These are phyloP conservation scores for Durusdinium trenchii DNA, from an alignment of 73 alveolate species.

Conservation along the genomic window DNA sequence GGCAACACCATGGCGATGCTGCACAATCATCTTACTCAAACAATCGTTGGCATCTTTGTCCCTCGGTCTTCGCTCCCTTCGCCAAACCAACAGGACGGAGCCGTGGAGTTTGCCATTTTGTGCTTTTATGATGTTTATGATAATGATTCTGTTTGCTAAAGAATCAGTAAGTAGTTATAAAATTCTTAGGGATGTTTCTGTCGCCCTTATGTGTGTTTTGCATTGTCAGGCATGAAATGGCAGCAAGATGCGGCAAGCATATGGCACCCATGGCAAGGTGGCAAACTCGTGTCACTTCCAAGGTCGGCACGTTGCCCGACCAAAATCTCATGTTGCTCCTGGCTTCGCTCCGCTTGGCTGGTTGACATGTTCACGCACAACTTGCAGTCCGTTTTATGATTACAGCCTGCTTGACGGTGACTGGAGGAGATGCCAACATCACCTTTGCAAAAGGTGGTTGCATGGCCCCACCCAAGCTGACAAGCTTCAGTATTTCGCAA, in stretches of 20 bases:
- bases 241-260: too few relatives aligned
- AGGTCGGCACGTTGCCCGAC: constrained; percentile 78
- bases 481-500: neutral
- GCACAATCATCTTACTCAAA: too few relatives aligned
- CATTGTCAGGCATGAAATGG: too few relatives aligned
- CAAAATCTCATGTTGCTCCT: constrained; percentile 78
- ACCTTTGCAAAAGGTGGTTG: neutral
- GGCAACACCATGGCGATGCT: constrained; percentile 47
- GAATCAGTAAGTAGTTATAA: too few relatives aligned
- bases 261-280: too few relatives aligned
- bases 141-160: too few relatives aligned
- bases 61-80: neutral
- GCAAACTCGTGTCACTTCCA: too few relatives aligned
- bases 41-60: too few relatives aligned
- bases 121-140: neutral
- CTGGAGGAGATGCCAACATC: constrained; percentile 68
- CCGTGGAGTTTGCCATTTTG: neutral
- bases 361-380: neutral
- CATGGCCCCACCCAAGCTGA: neutral
- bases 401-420: constrained; percentile 65
- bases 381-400: neutral
- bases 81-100: neutral
- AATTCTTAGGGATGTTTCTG: too few relatives aligned
- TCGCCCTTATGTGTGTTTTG: too few relatives aligned
- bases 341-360: neutral